Evolutionary conservation across 257 asterid species (phyloP).

Genomic region (Nicotiana knightiana): DNA sequence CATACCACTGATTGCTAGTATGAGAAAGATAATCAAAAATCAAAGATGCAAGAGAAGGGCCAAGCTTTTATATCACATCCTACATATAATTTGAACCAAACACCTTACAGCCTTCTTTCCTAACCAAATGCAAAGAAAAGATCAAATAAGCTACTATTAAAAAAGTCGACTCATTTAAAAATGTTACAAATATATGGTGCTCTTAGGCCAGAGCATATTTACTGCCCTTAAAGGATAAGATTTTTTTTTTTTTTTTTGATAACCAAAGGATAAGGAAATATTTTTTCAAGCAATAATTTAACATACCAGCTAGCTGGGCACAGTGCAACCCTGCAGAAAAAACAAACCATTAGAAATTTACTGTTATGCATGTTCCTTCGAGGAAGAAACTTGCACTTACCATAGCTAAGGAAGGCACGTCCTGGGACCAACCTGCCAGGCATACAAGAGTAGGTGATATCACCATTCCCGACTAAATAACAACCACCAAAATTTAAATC

Average conservation of each 20-base stretch:
- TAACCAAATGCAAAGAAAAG: neutral
- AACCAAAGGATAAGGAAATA: neutral
- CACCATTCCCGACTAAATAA: neutral
- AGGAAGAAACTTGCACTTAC: constrained; percentile 34
- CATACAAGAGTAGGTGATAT: constrained; percentile 3
- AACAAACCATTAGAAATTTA: constrained; percentile 11
- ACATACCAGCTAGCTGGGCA: constrained; percentile 87
- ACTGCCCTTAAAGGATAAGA: neutral
- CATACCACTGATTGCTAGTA: neutral
- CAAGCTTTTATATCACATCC: neutral
- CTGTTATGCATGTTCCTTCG: neutral
- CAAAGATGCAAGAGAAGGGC: neutral
- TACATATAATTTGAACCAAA: neutral
- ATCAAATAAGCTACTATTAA: neutral
- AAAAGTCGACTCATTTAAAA: neutral
- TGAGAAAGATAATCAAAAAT: neutral
- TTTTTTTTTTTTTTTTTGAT: no score
- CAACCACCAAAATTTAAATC: neutral
- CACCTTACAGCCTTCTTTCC: neutral
- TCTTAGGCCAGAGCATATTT: neutral
- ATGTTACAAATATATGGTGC: neutral
- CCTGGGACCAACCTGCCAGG: constrained; percentile 80
- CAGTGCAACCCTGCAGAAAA: constrained; percentile 85
- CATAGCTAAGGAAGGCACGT: constrained; percentile 82
- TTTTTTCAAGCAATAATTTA: neutral